Evolutionary conservation across 1,139 yeast species (phyloP).

Genomic region (Hyphopichia khmerensis): DNA sequence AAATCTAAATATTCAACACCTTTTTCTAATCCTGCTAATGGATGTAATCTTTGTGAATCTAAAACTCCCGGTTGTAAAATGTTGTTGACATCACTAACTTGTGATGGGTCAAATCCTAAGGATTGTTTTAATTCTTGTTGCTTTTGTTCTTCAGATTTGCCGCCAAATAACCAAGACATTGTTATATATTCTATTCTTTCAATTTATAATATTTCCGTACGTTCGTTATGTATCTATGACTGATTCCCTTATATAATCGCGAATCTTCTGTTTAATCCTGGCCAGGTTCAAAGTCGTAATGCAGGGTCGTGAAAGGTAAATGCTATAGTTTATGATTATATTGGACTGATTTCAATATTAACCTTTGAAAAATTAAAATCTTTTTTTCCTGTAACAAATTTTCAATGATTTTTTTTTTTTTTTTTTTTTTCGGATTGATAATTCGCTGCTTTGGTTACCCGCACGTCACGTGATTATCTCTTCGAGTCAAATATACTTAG

Average conservation of each 20-base stretch:
- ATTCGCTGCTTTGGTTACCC: background rate
- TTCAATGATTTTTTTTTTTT: background rate
- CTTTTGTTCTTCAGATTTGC: conserved; percentile 23
- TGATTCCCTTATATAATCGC: no score
- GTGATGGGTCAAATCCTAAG: conserved; percentile 68
- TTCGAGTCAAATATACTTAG: background rate
- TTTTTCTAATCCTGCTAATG: conserved; percentile 87
- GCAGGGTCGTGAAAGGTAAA: no score
- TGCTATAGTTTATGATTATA: no score
- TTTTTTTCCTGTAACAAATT: background rate
- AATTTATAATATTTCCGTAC: no score
- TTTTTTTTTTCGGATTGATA: background rate
- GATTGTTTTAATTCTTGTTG: conserved; percentile 32
- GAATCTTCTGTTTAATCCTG: no score
- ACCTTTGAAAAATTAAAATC: background rate
- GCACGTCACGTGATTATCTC: background rate
- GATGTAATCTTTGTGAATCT: conserved; percentile 80
- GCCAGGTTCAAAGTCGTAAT: no score
- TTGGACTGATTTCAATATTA: background rate
- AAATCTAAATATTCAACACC: conserved; percentile 88
- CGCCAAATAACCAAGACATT: conserved; percentile 76
- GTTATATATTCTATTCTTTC: background rate
- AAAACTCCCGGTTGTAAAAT: conserved; percentile 63
- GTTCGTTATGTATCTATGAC: no score
- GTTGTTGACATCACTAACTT: conserved; percentile 62